A percentile compares a stretch with the other conserved stretches of the same genome.
Conservation (phyloP, 148 eudicot genomes). For the Heliamphora exappendiculata region DNA sequence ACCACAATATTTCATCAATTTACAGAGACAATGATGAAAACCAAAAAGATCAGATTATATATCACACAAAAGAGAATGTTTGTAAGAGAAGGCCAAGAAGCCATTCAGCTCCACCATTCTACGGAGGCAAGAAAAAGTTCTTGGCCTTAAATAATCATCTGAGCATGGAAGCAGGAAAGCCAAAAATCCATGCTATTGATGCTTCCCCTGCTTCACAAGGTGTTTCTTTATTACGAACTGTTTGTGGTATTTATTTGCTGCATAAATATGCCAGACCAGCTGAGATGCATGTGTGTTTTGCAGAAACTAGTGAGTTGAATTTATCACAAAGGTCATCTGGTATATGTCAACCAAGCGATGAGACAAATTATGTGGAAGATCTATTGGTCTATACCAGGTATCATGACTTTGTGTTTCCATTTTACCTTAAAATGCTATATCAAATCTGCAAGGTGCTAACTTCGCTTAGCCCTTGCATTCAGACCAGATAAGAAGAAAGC, state of each 20-base stretch:
- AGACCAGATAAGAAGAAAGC: slow-evolving; percentile 37
- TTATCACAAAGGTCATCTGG: slow-evolving; percentile 20
- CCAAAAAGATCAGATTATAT: slow-evolving; percentile 13
- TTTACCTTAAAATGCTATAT: slow-evolving; percentile 8
- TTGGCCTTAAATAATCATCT: slow-evolving; percentile 26
- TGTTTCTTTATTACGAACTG: neutral
- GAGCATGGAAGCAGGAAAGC: slow-evolving; percentile 20
- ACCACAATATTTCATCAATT: slow-evolving; percentile 17
- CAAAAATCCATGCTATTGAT: slow-evolving; percentile 9
- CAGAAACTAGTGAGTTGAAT: slow-evolving; percentile 37
- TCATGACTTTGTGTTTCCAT: slow-evolving; percentile 4
- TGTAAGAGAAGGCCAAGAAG: slow-evolving; percentile 37
- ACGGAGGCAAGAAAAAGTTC: slow-evolving; percentile 48
- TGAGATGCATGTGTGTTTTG: slow-evolving; percentile 8
- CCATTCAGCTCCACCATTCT: slow-evolving; percentile 82
- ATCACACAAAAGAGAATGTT: slow-evolving; percentile 15
- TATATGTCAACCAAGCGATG: slow-evolving; percentile 19
- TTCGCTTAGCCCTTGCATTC: slow-evolving; percentile 18
- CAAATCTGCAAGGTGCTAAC: slow-evolving; percentile 6
- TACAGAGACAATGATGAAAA: slow-evolving; percentile 16
- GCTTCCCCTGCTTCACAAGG: slow-evolving; percentile 21
- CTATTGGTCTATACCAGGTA: slow-evolving; percentile 32
- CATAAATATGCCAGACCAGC: neutral
- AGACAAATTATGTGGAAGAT: slow-evolving; percentile 24
- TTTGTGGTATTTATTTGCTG: neutral